Evolutionary conservation across 2,329 filamentous ascomycete species (phyloP).

Genomic region (Didymosphaeria variabile): DNA sequence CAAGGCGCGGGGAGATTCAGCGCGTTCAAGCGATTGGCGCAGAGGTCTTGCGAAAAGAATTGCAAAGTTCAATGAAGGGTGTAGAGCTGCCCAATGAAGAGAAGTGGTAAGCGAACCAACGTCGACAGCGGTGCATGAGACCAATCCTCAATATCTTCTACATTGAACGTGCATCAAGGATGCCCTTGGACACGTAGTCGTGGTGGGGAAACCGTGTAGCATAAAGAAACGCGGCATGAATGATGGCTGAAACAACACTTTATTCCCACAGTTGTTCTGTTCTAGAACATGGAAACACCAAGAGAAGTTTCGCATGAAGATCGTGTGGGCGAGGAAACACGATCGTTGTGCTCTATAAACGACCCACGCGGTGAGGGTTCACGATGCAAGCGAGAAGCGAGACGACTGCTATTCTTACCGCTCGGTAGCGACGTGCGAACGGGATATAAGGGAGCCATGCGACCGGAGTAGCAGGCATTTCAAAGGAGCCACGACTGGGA

Average conservation of each 20-base stretch:
- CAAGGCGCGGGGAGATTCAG: not conserved
- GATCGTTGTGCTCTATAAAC: not conserved
- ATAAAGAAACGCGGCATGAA: conserved; percentile 6
- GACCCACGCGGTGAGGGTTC: not conserved
- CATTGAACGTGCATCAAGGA: not conserved
- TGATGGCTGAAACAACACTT: conserved; percentile 3
- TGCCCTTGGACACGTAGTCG: not conserved
- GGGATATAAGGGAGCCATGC: conserved; percentile 2
- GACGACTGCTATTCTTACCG: conserved; percentile 3
- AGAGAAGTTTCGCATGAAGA: conserved; percentile 15
- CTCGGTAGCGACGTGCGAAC: not conserved
- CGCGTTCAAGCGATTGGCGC: not conserved
- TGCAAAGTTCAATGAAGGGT: not conserved
- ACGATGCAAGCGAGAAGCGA: conserved; percentile 10
- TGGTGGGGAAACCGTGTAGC: not conserved
- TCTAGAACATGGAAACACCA: not conserved
- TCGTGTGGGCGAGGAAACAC: conserved; percentile 13
- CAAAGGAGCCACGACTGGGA: not conserved
- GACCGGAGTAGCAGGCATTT: conserved; percentile 5
- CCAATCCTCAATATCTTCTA: not conserved
- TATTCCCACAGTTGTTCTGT: not conserved
- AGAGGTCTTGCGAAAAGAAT: not conserved
- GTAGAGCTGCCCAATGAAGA: not conserved
- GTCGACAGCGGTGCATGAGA: not conserved
- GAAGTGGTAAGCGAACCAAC: not conserved